A percentile compares a stretch with the other conserved stretches of the same genome.
These are phyloP conservation scores for Phyllosticta citriasiana DNA, from an alignment of 2,329 filamentous ascomycete species.

Conservation along the genomic window DNA sequence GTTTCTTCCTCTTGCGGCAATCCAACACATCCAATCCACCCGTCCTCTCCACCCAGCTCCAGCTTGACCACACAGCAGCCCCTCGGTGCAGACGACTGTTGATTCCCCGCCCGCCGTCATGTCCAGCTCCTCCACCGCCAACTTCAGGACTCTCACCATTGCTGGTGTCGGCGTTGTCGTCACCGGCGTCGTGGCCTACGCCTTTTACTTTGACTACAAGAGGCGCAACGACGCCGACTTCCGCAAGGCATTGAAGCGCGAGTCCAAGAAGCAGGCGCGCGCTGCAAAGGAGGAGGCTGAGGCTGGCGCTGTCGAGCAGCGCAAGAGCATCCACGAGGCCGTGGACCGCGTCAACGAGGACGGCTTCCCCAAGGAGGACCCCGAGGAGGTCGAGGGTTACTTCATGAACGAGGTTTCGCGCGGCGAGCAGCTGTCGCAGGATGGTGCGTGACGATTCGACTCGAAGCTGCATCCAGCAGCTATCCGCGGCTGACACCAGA, in stretches of 20 bases:
- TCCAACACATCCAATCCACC: background rate
- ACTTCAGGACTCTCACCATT: conserved; percentile 48
- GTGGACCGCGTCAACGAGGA: conserved; percentile 79
- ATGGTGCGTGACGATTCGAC: conserved; percentile 45
- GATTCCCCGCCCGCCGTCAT: conserved; percentile 14
- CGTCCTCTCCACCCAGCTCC: background rate
- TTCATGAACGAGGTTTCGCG: conserved; percentile 93
- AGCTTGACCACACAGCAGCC: background rate
- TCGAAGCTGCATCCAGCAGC: background rate
- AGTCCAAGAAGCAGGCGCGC: conserved; percentile 62
- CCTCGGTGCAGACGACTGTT: background rate
- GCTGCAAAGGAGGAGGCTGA: conserved; percentile 64
- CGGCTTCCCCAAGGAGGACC: conserved; percentile 70
- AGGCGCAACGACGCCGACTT: conserved; percentile 54
- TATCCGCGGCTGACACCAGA: background rate
- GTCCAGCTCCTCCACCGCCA: conserved; percentile 32
- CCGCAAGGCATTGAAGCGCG: conserved; percentile 56
- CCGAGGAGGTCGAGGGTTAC: conserved; percentile 89
- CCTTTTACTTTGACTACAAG: conserved; percentile 57
- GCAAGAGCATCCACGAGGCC: conserved; percentile 61
- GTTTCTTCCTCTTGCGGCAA: background rate
- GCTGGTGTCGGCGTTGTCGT: conserved; percentile 49
- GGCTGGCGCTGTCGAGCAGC: conserved; percentile 54
- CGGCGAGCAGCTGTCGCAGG: conserved; percentile 72
- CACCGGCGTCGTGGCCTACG: conserved; percentile 52